Percentiles rank a stretch among this genome's conserved stretches.
Conservation (phyloP, 2,329 filamentous ascomycete genomes). For the Zasmidium citrigriseum region DNA sequence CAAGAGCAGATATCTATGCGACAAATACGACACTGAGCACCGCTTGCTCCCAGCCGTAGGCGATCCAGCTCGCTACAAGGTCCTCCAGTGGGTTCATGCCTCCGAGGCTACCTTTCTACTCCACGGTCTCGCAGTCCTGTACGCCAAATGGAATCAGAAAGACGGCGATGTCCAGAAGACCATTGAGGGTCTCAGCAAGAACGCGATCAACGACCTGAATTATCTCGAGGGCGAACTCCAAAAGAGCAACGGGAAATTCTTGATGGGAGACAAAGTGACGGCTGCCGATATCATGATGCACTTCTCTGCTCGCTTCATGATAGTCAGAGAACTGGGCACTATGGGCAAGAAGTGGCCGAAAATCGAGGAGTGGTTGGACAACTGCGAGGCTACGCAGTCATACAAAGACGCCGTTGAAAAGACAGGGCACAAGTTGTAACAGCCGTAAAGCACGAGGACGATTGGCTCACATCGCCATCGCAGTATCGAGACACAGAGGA, state of each 20-base stretch:
- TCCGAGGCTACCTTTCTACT: conserved; percentile 50
- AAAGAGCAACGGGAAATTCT: conserved; percentile 40
- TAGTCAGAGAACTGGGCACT: conserved; percentile 40
- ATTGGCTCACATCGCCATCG: background rate
- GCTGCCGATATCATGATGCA: conserved; percentile 51
- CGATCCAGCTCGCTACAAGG: conserved; percentile 36
- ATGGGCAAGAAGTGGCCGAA: conserved; percentile 37
- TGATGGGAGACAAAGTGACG: conserved; percentile 45
- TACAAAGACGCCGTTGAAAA: conserved; percentile 45
- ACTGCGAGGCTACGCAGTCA: conserved; percentile 37
- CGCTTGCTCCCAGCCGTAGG: conserved; percentile 41
- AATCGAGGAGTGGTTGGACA: conserved; percentile 39
- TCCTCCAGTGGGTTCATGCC: conserved; percentile 48
- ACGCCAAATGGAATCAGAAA: conserved; percentile 47
- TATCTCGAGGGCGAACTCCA: conserved; percentile 47
- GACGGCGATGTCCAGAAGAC: conserved; percentile 38
- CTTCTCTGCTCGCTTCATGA: conserved; percentile 43
- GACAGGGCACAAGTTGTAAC: conserved; percentile 38
- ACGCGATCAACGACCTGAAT: conserved; percentile 48
- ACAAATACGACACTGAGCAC: conserved; percentile 45
- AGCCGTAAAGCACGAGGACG: no score
- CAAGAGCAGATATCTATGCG: conserved; percentile 45
- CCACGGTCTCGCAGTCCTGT: conserved; percentile 48
- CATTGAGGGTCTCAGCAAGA: conserved; percentile 42
- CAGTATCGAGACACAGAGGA: background rate